Percentiles rank a stretch among this genome's conserved stretches.
phyloP scores from a whole-genome alignment of 2,329 filamentous ascomycete genomes.

The Phialophora macrospora region DNA sequence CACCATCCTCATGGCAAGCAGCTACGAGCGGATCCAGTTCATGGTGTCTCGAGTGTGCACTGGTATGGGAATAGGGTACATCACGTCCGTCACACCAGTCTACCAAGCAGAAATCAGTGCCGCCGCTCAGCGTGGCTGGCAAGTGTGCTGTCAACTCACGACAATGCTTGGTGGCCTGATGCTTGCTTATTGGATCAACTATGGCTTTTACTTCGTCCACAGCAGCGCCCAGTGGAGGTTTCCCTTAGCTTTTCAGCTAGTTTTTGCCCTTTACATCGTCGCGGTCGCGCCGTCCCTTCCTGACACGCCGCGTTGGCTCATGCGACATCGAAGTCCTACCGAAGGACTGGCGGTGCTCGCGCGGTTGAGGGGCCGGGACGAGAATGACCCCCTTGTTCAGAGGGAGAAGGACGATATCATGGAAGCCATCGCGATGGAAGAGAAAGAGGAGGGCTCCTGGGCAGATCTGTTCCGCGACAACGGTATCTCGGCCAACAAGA shows the following conservation, averaged over 20 bases:
- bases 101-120: conserved; percentile 46
- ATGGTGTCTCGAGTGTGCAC: conserved; percentile 24
- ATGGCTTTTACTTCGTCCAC: conserved; percentile 18
- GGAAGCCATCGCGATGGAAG: conserved; percentile 40
- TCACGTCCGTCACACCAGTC: conserved; percentile 40
- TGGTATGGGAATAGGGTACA: conserved; percentile 21
- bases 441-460: conserved; percentile 42
- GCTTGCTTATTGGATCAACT: conserved; percentile 27
- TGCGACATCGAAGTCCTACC: conserved; percentile 58
- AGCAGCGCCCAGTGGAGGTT: conserved; percentile 28
- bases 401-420: conserved; percentile 48
- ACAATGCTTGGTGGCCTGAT: conserved; percentile 26
- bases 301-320: conserved; percentile 53
- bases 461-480: conserved; percentile 44
- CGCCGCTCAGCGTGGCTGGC: conserved; percentile 17
- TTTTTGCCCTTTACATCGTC: conserved; percentile 52
- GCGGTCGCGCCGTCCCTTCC: conserved; percentile 49
- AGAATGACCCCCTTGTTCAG: conserved; percentile 41
- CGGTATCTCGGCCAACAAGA: conserved; percentile 46
- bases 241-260: conserved; percentile 31
- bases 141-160: conserved; percentile 24
- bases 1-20: conserved; percentile 46
- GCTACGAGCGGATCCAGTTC: conserved; percentile 37
- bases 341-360: conserved; percentile 55
- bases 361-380: conserved; percentile 41